phyloP scores from a whole-genome alignment of 371 early-diverging fungal genomes.

The Batkoa obscura region DNA sequence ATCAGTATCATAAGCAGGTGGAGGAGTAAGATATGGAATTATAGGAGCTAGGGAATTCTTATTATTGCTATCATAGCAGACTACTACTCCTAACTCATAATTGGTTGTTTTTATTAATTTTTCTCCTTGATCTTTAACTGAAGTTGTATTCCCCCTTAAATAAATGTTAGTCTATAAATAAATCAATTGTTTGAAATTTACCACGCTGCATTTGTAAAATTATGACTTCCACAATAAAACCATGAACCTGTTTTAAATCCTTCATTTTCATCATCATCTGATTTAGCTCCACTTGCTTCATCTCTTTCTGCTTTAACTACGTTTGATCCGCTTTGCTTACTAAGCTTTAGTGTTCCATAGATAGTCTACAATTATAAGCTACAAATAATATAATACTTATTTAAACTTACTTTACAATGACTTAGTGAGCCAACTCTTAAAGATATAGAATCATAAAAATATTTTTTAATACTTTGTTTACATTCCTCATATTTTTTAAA shows the following conservation, averaged over 20 bases:
- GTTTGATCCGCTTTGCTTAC: neutral
- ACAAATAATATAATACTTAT: neutral
- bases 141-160: too few relatives aligned
- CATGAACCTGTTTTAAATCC: neutral
- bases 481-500: neutral
- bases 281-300: too few relatives aligned
- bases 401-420: neutral
- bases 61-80: too few relatives aligned
- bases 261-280: too few relatives aligned
- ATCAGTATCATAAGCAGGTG: too few relatives aligned
- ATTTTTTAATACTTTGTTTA: neutral
- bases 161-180: too few relatives aligned
- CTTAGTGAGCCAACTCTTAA: neutral
- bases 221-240: slow-evolving; percentile 4
- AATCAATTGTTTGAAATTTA: neutral
- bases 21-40: too few relatives aligned
- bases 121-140: too few relatives aligned
- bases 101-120: too few relatives aligned
- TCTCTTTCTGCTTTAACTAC: neutral
- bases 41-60: too few relatives aligned
- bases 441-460: slow-evolving; percentile 1
- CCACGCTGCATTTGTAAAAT: neutral
- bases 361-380: neutral
- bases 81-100: too few relatives aligned
- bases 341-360: neutral